phyloP scores from a whole-genome alignment of 768 basidiomycete species.

The Phlebiopsis gigantea region DNA sequence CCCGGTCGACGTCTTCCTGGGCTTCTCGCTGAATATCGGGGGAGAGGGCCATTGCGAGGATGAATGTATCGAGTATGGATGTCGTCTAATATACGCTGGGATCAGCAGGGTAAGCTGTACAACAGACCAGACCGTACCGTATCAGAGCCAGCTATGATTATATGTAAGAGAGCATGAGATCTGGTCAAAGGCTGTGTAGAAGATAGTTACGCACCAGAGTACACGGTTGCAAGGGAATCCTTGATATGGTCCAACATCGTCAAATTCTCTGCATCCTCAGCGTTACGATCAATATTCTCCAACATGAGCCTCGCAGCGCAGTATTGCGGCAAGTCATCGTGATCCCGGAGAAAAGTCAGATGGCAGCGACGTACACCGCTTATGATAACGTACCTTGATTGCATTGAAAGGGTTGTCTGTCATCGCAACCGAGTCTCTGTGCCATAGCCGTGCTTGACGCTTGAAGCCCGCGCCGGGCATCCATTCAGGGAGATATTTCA shows the following conservation, averaged over 20 bases:
- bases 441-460: constrained; percentile 9
- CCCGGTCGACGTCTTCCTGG: constrained; percentile 5
- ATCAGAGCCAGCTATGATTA: neutral
- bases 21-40: constrained; percentile 10
- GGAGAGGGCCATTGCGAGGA: constrained; percentile 12
- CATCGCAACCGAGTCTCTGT: constrained; percentile 1
- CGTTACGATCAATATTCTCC: constrained; percentile 3
- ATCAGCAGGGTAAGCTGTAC: neutral
- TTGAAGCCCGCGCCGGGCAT: constrained; percentile 17
- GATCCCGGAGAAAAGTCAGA: neutral
- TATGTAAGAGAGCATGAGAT: neutral
- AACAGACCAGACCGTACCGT: neutral
- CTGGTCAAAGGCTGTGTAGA: neutral
- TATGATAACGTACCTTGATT: constrained; percentile 10
- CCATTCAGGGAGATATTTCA: constrained; percentile 20
- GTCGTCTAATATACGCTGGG: no score
- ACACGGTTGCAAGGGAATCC: constrained; percentile 8
- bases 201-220: constrained; percentile 3
- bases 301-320: constrained; percentile 4
- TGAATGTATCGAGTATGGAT: constrained; percentile 26
- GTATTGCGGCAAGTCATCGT: neutral
- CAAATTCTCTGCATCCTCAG: constrained; percentile 9
- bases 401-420: constrained; percentile 8
- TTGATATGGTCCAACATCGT: constrained; percentile 5
- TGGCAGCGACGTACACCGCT: neutral